phyloP scores from a whole-genome alignment of 2,329 filamentous ascomycete species.

The Chrysoporthe cubensis region DNA sequence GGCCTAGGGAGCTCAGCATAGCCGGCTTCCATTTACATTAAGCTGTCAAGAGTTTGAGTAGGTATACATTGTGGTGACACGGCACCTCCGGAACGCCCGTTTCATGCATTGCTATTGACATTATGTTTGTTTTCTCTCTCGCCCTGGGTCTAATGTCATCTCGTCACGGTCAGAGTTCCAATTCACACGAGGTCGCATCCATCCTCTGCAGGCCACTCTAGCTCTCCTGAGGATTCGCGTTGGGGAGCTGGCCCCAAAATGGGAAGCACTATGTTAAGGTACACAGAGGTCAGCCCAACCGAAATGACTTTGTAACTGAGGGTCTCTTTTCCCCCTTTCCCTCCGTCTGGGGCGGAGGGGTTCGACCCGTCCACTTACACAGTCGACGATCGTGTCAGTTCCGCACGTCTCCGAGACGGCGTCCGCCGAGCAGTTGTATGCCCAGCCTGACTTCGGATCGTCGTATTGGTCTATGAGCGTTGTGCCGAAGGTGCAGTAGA shows the following conservation, averaged over 20 bases:
- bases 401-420: constrained; percentile 3
- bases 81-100: background rate
- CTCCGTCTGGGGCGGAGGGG: background rate
- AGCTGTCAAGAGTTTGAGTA: background rate
- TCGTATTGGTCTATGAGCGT: constrained; percentile 13
- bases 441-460: constrained; percentile 12
- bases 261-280: constrained; percentile 5
- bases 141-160: background rate
- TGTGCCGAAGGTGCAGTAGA: constrained; percentile 17
- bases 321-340: background rate
- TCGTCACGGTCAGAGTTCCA: background rate
- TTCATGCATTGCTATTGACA: background rate
- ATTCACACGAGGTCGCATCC: background rate
- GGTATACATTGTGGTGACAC: background rate
- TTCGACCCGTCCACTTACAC: constrained; percentile 4
- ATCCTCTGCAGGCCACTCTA: background rate
- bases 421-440: constrained; percentile 12
- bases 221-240: background rate
- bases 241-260: background rate
- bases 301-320: background rate
- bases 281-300: background rate
- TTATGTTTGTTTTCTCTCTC: background rate
- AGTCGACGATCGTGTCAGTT: constrained; percentile 4
- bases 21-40: background rate
- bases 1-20: no score